Conservation (phyloP, 2,329 filamentous ascomycete species). For the Arthroderma uncinatum region DNA sequence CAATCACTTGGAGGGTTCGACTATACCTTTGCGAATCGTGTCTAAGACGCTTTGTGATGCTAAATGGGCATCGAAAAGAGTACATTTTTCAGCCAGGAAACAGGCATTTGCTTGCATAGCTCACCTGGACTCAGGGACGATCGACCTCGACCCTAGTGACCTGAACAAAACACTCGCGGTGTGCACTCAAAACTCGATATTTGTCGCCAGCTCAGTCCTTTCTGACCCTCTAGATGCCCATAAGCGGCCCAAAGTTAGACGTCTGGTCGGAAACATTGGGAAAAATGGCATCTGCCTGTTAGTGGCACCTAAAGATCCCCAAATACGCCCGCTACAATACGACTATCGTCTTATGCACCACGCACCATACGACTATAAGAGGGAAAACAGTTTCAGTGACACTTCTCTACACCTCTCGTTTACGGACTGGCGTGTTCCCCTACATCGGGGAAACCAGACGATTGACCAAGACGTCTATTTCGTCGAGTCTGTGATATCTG, state of each 20-base stretch:
- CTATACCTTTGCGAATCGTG: too few relatives aligned
- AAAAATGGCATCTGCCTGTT: constrained; percentile 15
- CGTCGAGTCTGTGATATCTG: constrained; percentile 16
- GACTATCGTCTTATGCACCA: constrained; percentile 14
- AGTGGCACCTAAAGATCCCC: constrained; percentile 11
- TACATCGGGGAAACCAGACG: constrained; percentile 10
- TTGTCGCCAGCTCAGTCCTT: constrained; percentile 66
- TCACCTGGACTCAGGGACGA: background rate
- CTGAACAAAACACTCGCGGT: background rate
- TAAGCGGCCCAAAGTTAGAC: background rate
- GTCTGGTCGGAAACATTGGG: constrained; percentile 15
- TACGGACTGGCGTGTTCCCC: constrained; percentile 14
- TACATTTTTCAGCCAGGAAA: background rate
- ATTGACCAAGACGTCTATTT: constrained; percentile 14
- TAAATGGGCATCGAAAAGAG: background rate
- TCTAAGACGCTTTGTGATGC: too few relatives aligned
- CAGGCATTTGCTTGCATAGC: constrained; percentile 7
- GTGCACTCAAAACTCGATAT: constrained; percentile 4
- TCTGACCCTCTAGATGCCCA: constrained; percentile 64
- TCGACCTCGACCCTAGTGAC: background rate
- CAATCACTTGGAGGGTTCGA: too few relatives aligned
- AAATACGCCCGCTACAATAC: background rate
- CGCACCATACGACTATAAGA: constrained; percentile 14
- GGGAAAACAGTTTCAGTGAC: constrained; percentile 15
- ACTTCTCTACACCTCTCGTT: constrained; percentile 20